phyloP scores from a whole-genome alignment of 1,139 yeast genomes.

The Hemisphaericaspora xylofermentans region DNA sequence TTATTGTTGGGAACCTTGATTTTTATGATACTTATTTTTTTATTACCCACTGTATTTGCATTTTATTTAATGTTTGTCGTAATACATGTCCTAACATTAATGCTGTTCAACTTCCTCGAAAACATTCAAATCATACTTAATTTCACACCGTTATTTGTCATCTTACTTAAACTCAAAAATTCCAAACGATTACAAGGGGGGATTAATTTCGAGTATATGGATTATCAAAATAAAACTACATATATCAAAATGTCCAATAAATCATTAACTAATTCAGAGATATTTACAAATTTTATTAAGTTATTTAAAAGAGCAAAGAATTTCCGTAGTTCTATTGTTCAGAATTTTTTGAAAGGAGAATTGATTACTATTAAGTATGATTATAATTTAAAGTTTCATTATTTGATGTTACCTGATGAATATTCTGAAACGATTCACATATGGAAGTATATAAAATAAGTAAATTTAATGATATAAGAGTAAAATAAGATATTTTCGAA shows the following conservation, averaged over 20 bases:
- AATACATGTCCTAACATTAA: constrained; percentile 52
- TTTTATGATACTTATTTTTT: constrained; percentile 73
- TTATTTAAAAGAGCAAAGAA: constrained; percentile 33
- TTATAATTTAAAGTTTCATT: constrained; percentile 33
- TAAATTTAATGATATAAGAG: not conserved
- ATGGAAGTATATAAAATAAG: constrained; percentile 27
- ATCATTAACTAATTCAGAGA: constrained; percentile 39
- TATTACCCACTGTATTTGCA: constrained; percentile 84
- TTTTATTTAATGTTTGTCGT: constrained; percentile 76
- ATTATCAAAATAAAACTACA: constrained; percentile 17
- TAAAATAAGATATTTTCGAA: too few species aligned
- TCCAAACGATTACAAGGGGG: constrained; percentile 92
- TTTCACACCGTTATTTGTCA: constrained; percentile 83
- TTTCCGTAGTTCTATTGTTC: constrained; percentile 27
- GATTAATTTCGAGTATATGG: constrained; percentile 42
- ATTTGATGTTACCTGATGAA: constrained; percentile 44
- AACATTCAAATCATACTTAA: constrained; percentile 64
- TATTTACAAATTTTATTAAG: constrained; percentile 34
- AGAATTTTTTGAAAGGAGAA: constrained; percentile 33
- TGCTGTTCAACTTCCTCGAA: constrained; percentile 56
- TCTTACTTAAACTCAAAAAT: constrained; percentile 76
- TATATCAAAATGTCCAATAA: constrained; percentile 37
- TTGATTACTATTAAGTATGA: constrained; percentile 30
- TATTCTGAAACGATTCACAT: constrained; percentile 30
- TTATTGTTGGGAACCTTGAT: constrained; percentile 82